Evolutionary conservation across 306 rosid genomes (phyloP).

Genomic region (Abrus precatorius): DNA sequence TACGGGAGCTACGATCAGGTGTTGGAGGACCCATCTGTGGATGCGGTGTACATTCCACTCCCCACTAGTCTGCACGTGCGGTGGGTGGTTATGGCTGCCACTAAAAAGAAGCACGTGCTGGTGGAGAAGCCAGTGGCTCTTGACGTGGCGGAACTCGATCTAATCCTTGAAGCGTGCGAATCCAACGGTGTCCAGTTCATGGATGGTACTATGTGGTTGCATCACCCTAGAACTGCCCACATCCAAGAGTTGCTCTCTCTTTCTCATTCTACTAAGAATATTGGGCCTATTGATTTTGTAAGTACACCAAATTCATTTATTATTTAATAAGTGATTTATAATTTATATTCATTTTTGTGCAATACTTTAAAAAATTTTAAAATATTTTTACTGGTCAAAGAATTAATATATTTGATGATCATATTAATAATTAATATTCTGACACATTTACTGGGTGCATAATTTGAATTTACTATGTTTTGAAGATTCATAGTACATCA

Average conservation of each 20-base stretch:
- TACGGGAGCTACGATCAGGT: slow-evolving; percentile 75
- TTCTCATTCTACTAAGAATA: slow-evolving; percentile 30
- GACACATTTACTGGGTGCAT: neutral
- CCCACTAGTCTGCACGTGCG: slow-evolving; percentile 75
- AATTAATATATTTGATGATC: too few species aligned
- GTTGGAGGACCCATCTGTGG: slow-evolving; percentile 74
- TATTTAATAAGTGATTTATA: too few species aligned
- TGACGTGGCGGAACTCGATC: slow-evolving; percentile 66
- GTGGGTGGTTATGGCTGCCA: slow-evolving; percentile 77
- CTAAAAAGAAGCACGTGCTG: slow-evolving; percentile 79
- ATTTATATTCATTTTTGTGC: too few species aligned
- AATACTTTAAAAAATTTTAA: too few species aligned
- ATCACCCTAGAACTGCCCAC: slow-evolving; percentile 78
- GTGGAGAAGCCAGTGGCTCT: slow-evolving; percentile 83
- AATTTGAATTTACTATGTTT: neutral
- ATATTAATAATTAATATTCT: neutral
- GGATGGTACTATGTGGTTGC: slow-evolving; percentile 89
- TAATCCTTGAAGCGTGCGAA: slow-evolving; percentile 70
- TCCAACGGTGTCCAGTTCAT: slow-evolving; percentile 85
- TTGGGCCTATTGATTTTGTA: slow-evolving; percentile 63
- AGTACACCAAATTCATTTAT: slow-evolving; percentile 16
- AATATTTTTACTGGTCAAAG: too few species aligned
- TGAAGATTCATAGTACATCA: slow-evolving; percentile 77
- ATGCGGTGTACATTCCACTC: slow-evolving; percentile 77
- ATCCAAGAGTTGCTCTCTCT: slow-evolving; percentile 63